Percentiles rank a stretch among this genome's conserved stretches.
Conservation (phyloP, 805 yeast species). For the Myxozyma melibiosi region DNA sequence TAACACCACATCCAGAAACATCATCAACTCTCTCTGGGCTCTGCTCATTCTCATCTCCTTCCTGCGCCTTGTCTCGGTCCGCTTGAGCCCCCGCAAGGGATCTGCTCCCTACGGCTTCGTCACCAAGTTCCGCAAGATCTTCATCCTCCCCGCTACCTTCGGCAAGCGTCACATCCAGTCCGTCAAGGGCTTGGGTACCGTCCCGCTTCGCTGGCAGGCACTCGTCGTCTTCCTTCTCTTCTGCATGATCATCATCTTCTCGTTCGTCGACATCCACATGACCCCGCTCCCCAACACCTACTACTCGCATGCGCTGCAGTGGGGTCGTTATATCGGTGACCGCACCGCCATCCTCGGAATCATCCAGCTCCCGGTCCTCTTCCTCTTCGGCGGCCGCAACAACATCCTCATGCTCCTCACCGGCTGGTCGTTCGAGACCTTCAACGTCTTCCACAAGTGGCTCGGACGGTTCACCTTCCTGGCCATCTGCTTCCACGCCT, state of each 20-base stretch:
- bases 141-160: constrained; percentile 40
- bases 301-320: not conserved
- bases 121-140: constrained; percentile 30
- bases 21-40: constrained; percentile 27
- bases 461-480: constrained; percentile 53
- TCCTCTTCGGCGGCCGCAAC: constrained; percentile 72
- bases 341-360: constrained; percentile 37
- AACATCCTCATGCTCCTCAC: constrained; percentile 64
- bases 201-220: constrained; percentile 48
- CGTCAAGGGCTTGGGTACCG: constrained; percentile 23
- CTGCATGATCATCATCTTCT: constrained; percentile 40
- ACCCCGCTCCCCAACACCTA: constrained; percentile 3
- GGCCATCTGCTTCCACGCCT: constrained; percentile 57
- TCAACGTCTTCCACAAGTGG: constrained; percentile 68
- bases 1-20: constrained; percentile 1
- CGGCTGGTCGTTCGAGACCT: constrained; percentile 64
- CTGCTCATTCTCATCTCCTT: constrained; percentile 14
- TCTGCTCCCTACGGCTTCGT: constrained; percentile 6
- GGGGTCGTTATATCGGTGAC: constrained; percentile 14
- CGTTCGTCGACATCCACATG: constrained; percentile 30
- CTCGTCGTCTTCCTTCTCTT: constrained; percentile 43
- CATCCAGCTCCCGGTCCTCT: constrained; percentile 52
- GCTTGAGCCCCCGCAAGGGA: constrained; percentile 15
- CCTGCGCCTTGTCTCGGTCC: not conserved
- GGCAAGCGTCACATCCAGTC: constrained; percentile 36